Base-by-base conservation (phyloP, 1,284 basidiomycete genomes). In the Kalmanozyma brasiliensis region DNA sequence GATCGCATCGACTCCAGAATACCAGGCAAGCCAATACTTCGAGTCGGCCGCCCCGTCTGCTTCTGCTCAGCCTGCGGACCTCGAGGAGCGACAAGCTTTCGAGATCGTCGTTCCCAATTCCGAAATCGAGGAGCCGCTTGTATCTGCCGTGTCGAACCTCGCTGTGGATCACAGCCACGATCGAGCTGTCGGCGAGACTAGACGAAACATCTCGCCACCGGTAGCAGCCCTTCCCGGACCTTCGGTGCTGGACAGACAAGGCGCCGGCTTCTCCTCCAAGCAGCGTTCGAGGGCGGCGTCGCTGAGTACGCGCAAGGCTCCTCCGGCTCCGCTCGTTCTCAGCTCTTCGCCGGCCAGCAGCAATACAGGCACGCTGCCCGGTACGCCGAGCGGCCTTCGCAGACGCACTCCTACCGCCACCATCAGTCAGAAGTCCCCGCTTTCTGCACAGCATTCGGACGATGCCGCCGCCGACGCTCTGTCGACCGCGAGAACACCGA, bases 21-120 rank as follows among this genome's bases (percentile, higher is more conserved):
- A 68, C 40, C 65, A 68, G 22, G 65, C 65, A 17, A 68, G 65
- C 55, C 26, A 47, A 16, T 49, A 52, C 26, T 35, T 68, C 17
- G 65, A 62, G 16, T 46, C 65, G 19, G 26, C 42, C 13, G 34
- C 49, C 11, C 40, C 49, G 10, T 30, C 49, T 9, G 11, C 48
- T 10, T 38, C 37, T 13, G 24, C 44, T 7, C 38, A 19, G 10
- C 47, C 46, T 1, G 2, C 41, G 8, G 30, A 10, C 10, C 29
- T 24, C 17, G 29, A 29, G 26, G 26, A 6, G 2, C 17, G 19
- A 33, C 16, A 26, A 8, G n/a, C 34, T n/a, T 9, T 36, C 1
- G 26, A 14, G 5, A 13, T 43, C 23, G 48, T n/a, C 17, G 20
- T 34, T 11, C 16, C 44, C 16, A 34, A 45, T 14, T 20, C 29